These are phyloP conservation scores for Hirsutella thompsonii DNA, from an alignment of 2,329 filamentous ascomycete genomes.

Conservation along the genomic window DNA sequence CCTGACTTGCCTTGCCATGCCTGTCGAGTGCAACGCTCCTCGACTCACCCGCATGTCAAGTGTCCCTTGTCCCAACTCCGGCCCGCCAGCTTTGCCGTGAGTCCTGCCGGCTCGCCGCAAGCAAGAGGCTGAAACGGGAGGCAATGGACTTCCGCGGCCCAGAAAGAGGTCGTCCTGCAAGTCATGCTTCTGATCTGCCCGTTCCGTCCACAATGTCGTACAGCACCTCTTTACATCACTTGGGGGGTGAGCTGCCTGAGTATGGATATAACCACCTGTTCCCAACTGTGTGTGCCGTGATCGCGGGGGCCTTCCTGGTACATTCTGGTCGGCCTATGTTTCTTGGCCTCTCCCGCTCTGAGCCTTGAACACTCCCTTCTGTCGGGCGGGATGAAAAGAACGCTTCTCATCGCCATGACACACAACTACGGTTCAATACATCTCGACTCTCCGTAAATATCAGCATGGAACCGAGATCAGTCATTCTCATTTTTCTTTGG, in stretches of 20 bases:
- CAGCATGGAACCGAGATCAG: neutral
- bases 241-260: neutral
- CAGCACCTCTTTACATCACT: neutral
- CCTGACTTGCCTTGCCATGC: neutral
- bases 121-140: neutral
- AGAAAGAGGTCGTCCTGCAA: neutral
- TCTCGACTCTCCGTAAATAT: neutral
- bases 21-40: neutral
- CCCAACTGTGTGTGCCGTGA: neutral
- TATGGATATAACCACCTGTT: neutral
- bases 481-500: conserved; percentile 4
- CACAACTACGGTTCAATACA: neutral
- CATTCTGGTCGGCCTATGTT: too few species aligned
- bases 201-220: neutral
- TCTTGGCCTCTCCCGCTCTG: too few species aligned
- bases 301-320: too few species aligned
- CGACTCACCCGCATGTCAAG: too few species aligned
- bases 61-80: neutral
- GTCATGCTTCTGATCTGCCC: neutral
- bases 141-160: neutral
- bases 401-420: too few species aligned
- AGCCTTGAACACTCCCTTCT: too few species aligned
- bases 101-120: neutral
- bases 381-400: too few species aligned
- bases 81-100: neutral